Conservation (phyloP, 225 moss, liverwort and hornwort species). For the Antitrichia curtipendula region DNA sequence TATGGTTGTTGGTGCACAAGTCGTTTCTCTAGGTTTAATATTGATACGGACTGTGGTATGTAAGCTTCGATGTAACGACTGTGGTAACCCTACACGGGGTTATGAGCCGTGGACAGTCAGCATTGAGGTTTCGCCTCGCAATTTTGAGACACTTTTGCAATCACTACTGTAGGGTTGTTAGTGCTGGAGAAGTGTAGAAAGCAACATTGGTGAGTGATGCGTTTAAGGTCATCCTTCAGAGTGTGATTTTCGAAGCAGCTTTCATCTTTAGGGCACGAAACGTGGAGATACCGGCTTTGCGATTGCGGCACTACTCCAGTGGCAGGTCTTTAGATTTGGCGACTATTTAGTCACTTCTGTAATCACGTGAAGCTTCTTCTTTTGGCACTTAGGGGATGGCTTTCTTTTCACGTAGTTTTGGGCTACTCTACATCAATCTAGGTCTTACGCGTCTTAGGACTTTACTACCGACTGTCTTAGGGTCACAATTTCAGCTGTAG, state of each 20-base stretch:
- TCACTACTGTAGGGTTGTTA: neutral
- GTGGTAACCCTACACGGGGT: neutral
- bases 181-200: neutral
- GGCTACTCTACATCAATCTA: neutral
- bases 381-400: neutral
- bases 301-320: neutral
- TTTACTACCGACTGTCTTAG: neutral
- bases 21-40: neutral
- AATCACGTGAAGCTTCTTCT: neutral
- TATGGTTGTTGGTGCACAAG: neutral
- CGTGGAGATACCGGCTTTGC: neutral
- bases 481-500: neutral
- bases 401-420: neutral
- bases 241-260: neutral
- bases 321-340: neutral
- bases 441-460: neutral
- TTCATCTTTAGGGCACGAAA: neutral
- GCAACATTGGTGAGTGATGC: constrained; percentile 6
- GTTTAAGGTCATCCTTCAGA: neutral
- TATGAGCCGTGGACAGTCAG: neutral
- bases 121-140: neutral
- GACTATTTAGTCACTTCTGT: neutral
- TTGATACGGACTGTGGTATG: neutral
- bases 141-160: neutral
- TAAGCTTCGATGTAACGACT: neutral